Evolutionary conservation across 2,329 filamentous ascomycete genomes (phyloP), one percentile per base, ranked within the genome.

Genomic region (Ascochyta fabae): DNA sequence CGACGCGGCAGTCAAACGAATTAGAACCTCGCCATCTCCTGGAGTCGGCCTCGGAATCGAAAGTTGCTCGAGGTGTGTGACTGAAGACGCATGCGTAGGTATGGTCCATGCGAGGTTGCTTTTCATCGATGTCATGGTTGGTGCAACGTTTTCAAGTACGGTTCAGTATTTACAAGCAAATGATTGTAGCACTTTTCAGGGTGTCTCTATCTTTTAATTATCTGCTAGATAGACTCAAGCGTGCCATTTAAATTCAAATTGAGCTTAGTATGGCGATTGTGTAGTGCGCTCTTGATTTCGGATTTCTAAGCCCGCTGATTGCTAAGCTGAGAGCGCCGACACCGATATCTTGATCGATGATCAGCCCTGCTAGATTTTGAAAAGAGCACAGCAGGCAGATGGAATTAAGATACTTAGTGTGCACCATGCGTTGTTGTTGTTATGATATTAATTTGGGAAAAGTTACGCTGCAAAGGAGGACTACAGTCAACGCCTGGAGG

Each of bases 1-100:
- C 16, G 66, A 59, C 6, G 58, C 62, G 19, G 68, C 67, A 19
- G 58, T 66, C 22, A 71, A 55, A 15, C 50, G 55, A 38, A 68
- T 35, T 10, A 68, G 48, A 7, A 69, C 60, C 19, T 65, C 57
- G 16, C 54, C 24, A 2, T 56, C 50, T 1, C 42, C 58, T 15
- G 53, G 46, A 1, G 34, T 49, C 4, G 56, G 53, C 16, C 55
- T 27, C 1, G 38, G 12, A 4, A 33, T 31, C 4, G 33, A 24
- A 3, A 15, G 22, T 9, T 47, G 41, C 24, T 9, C 33, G 15
- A 61, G 48, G 9, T 57, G 38, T 0, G 6, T 19, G 16, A 45
- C 15, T 2, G 52, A 52, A 6, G 51, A 41, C 10, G 52, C 59
- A 9, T 49, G 29, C 15, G 24, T 6, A 1, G 59, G 59, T 2